Conservation (phyloP, 2,329 filamentous ascomycete species). For the Pestalotiopsis fici region DNA sequence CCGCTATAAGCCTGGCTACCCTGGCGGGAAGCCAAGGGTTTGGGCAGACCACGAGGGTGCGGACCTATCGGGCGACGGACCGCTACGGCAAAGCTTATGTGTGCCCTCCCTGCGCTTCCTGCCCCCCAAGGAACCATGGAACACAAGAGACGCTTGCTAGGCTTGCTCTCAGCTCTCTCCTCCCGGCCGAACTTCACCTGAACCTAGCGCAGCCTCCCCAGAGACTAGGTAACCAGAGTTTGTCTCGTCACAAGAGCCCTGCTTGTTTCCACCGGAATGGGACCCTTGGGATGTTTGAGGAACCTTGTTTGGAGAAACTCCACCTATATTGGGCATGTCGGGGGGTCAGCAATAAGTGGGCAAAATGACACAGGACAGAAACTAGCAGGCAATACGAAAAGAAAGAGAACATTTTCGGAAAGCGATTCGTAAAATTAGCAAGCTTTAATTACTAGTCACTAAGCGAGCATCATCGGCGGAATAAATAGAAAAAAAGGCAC, state of each 20-base stretch:
- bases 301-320: background rate
- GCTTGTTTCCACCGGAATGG: slow-evolving; percentile 13
- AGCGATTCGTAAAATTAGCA: background rate
- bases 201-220: background rate
- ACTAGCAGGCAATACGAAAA: background rate
- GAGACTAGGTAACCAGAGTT: background rate
- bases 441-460: background rate
- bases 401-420: background rate
- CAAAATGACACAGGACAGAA: background rate
- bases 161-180: background rate
- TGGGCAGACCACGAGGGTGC: background rate
- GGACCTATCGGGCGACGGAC: background rate
- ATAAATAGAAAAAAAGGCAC: background rate
- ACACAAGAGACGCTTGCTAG: background rate
- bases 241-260: background rate
- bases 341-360: background rate
- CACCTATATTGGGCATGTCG: background rate
- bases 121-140: background rate
- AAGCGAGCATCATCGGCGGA: background rate
- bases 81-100: background rate
- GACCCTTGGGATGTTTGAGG: slow-evolving; percentile 9
- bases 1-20: background rate
- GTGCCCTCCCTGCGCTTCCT: background rate
- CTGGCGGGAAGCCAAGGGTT: background rate
- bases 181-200: background rate